Conservation (phyloP, 352 stramenopile species). For the Globisporangium abappressorium region DNA sequence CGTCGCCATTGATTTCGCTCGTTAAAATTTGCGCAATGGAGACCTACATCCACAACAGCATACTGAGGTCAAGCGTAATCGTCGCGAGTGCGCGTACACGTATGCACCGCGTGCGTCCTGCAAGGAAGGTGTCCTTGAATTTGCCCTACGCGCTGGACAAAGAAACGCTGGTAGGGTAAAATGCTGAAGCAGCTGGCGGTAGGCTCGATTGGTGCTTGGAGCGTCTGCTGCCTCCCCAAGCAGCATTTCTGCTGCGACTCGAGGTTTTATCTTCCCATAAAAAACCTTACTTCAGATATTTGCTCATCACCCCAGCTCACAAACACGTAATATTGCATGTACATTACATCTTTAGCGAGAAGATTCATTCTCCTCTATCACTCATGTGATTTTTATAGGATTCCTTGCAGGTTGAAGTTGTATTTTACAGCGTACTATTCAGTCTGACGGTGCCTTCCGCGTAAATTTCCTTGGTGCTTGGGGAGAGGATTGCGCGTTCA, state of each 20-base stretch:
- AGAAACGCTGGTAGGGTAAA: not conserved
- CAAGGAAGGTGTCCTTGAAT: no score
- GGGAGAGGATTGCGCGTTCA: not conserved
- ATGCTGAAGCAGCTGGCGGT: not conserved
- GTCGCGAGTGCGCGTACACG: not conserved
- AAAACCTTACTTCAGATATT: not conserved
- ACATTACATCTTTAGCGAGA: not conserved
- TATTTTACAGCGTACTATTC: not conserved
- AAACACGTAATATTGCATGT: not conserved
- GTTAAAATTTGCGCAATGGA: slow-evolving; percentile 1
- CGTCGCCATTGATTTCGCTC: slow-evolving; percentile 4
- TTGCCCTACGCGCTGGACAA: not conserved
- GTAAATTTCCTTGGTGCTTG: slow-evolving; percentile 9
- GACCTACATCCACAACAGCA: not conserved
- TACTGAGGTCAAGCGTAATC: not conserved
- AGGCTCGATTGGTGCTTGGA: not conserved
- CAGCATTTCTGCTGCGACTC: not conserved
- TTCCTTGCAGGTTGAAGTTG: not conserved
- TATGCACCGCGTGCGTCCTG: not conserved
- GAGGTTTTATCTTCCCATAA: not conserved
- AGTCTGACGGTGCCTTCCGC: not conserved
- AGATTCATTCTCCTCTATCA: not conserved
- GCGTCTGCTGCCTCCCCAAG: slow-evolving; percentile 2
- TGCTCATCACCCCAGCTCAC: not conserved
- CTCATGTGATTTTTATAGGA: not conserved